Percentiles rank a stretch among this genome's conserved stretches.
Conservation (phyloP, 2,329 filamentous ascomycete genomes). For the Epichloe elymi region DNA sequence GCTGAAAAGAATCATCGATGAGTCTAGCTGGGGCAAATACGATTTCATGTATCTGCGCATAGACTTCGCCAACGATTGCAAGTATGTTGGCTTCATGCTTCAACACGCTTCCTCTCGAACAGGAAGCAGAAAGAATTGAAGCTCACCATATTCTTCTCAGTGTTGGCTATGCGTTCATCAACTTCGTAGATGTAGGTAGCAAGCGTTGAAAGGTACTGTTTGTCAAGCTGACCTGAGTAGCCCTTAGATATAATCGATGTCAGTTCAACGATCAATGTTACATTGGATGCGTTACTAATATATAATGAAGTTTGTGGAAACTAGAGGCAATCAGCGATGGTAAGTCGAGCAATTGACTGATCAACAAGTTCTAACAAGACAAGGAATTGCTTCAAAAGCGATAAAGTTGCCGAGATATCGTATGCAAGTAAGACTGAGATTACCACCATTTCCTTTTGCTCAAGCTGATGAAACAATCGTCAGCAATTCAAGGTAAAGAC, state of each 20-base stretch:
- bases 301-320: conserved; percentile 49
- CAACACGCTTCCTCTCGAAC: background rate
- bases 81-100: conserved; percentile 37
- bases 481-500: conserved; percentile 84
- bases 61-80: conserved; percentile 73
- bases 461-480: background rate
- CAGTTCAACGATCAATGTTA: conserved; percentile 15
- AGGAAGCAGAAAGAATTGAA: background rate
- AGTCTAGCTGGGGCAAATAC: conserved; percentile 67
- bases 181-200: conserved; percentile 63
- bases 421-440: conserved; percentile 63
- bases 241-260: conserved; percentile 62
- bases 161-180: conserved; percentile 95
- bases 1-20: conserved; percentile 68
- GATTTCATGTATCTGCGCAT: conserved; percentile 95
- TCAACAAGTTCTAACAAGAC: conserved; percentile 3
- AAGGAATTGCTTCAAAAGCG: conserved; percentile 69
- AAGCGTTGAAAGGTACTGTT: background rate
- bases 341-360: conserved; percentile 17
- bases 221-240: conserved; percentile 31
- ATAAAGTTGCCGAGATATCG: conserved; percentile 80
- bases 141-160: conserved; percentile 29
- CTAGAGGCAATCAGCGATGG: conserved; percentile 59
- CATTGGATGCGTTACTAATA: conserved; percentile 9
- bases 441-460: background rate